Conservation (phyloP, 371 early-diverging fungal genomes). For the Mucor circinelloides region DNA sequence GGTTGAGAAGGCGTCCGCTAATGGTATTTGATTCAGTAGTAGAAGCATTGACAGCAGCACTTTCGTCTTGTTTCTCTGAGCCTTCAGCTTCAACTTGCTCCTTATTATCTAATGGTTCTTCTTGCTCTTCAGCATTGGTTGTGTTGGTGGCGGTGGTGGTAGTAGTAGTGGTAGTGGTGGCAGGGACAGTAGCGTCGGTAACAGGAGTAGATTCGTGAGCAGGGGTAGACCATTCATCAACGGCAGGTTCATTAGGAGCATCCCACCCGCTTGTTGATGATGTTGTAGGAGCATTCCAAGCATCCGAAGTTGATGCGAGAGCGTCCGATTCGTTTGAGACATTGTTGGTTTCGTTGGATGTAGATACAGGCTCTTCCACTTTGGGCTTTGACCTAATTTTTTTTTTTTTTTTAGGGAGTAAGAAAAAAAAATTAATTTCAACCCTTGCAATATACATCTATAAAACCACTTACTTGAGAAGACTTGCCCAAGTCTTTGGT, state of each 20-base stretch:
- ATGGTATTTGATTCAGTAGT: slow-evolving; percentile 29
- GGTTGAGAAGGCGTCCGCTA: slow-evolving; percentile 59
- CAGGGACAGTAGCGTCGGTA: slow-evolving; percentile 2
- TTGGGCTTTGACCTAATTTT: slow-evolving; percentile 32
- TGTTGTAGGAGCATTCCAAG: slow-evolving; percentile 17
- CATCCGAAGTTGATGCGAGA: slow-evolving; percentile 7
- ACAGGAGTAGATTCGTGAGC: slow-evolving; percentile 18
- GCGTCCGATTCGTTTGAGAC: slow-evolving; percentile 25
- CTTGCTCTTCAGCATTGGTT: not conserved
- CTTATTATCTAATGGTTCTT: not conserved
- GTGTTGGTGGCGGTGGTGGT: not conserved
- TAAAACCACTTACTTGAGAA: slow-evolving; percentile 63
- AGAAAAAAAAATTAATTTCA: not conserved
- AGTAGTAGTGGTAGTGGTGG: not conserved
- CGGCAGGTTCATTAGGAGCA: slow-evolving; percentile 13
- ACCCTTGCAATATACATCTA: slow-evolving; percentile 1
- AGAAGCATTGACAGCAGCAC: not conserved
- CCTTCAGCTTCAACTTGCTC: not conserved
- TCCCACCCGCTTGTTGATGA: slow-evolving; percentile 27
- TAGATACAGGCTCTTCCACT: slow-evolving; percentile 38
- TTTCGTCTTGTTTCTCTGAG: slow-evolving; percentile 8
- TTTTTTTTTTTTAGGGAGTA: slow-evolving; percentile 7
- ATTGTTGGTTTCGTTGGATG: slow-evolving; percentile 2
- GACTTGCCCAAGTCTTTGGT: slow-evolving; percentile 79
- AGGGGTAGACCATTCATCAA: slow-evolving; percentile 33